A percentile compares a stretch with the other conserved stretches of the same genome.
Evolutionary conservation across 768 basidiomycete genomes (phyloP).

Genomic region (Boletus subcaerulescens): DNA sequence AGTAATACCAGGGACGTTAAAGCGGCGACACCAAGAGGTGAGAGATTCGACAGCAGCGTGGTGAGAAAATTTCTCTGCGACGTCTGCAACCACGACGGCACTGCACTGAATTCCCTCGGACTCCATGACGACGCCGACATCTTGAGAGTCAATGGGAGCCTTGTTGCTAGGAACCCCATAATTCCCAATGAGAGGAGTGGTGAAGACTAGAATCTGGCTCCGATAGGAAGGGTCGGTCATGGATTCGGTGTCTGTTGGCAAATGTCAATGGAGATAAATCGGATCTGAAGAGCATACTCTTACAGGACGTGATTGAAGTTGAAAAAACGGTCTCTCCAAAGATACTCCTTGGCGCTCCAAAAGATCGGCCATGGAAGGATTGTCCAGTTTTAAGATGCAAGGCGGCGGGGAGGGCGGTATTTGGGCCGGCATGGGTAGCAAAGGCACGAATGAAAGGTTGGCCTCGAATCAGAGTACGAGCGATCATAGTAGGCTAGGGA

Average conservation of each 20-base stretch:
- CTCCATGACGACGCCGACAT: conserved; percentile 88
- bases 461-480: conserved; percentile 49
- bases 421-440: conserved; percentile 60
- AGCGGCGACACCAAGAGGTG: conserved; percentile 87
- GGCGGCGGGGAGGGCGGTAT: conserved; percentile 62
- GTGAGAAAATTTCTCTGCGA: conserved; percentile 94
- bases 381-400: conserved; percentile 94
- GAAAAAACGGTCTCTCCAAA: conserved; percentile 99
- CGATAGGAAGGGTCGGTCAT: conserved; percentile 99
- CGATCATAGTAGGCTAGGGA: conserved; percentile 48
- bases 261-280: conserved; percentile 8
- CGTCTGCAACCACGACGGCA: conserved; percentile 89
- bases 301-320: conserved; percentile 97
- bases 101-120: conserved; percentile 87
- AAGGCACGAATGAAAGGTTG: conserved; percentile 55
- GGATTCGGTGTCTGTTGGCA: conserved; percentile 86
- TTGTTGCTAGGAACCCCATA: conserved; percentile 91
- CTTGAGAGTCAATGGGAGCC: conserved; percentile 64
- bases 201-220: conserved; percentile 97
- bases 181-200: conserved; percentile 96
- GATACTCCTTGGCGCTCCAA: conserved; percentile 82
- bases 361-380: conserved; percentile 84
- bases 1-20: conserved; percentile 89
- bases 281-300: conserved; percentile 28
- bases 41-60: conserved; percentile 92